A percentile compares a stretch with the other conserved stretches of the same genome.
Conservation (phyloP, 129 eudicot species). For the Artemisia annua region DNA sequence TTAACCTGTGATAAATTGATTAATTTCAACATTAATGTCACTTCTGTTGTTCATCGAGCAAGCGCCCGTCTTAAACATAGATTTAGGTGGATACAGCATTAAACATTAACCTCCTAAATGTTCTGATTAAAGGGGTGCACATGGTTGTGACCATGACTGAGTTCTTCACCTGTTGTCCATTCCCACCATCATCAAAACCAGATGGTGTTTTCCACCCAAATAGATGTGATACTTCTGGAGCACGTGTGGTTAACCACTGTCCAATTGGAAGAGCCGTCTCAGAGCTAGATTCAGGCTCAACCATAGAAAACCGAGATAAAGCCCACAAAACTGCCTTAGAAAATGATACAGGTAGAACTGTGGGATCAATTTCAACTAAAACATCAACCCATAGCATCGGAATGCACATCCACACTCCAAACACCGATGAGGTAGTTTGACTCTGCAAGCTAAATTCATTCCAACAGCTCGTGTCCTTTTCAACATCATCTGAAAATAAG, state of each 20-base stretch:
- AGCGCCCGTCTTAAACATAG: not conserved
- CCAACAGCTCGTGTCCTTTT: conserved; percentile 75
- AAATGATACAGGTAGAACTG: conserved; percentile 70
- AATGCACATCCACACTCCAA: conserved; percentile 78
- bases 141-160: conserved; percentile 62
- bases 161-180: conserved; percentile 64
- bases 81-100: conserved; percentile 12
- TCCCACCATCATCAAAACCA: conserved; percentile 90
- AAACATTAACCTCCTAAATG: conserved; percentile 66
- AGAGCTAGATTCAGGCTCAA: conserved; percentile 58
- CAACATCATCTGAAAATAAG: conserved; percentile 34
- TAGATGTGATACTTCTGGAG: conserved; percentile 63
- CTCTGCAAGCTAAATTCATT: conserved; percentile 59
- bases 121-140: conserved; percentile 66
- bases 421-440: conserved; percentile 46
- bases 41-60: not conserved
- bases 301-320: conserved; percentile 80
- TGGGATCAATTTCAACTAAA: conserved; percentile 75
- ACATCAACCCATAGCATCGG: conserved; percentile 95
- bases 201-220: conserved; percentile 90
- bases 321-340: conserved; percentile 91
- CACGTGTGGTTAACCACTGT: conserved; percentile 61
- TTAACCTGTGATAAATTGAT: conserved; percentile 52
- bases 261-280: conserved; percentile 72
- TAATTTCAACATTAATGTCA: not conserved